Evolutionary conservation across 257 asterid genomes (phyloP), one percentile per base, ranked within the genome.

Genomic region (Osmanthus fragrans): DNA sequence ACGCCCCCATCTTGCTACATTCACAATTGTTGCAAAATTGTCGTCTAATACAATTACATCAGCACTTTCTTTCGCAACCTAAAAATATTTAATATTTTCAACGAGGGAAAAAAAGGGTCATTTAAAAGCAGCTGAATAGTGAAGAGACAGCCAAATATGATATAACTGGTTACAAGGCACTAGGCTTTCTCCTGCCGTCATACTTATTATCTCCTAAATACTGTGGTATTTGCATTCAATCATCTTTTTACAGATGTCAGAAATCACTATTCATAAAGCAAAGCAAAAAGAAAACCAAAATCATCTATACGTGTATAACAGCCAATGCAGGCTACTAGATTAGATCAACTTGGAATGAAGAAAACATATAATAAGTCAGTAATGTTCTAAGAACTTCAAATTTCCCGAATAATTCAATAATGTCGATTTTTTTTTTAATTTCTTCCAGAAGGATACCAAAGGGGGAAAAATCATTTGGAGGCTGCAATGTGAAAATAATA

Each of bases 31-130:
- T 66, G 97, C 74, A 81, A 95, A 95, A 83, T 93, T 95, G 90
- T 95, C 98, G 37, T 96, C 99, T 84, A 96, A 76, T 80, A 96
- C 97, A 63, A 96, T 90, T 79, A 96, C 96, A 81, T 93, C 98
- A 4, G 98, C 98, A 70, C 97, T 93, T 92, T 90, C 99, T 84
- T 96, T 96, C 2, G 99, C 99, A 76, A 95, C 99, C 99, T 95
- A 91, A 73, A 49, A 39, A 49, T 34, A 70, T 76, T 40, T 6
- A 25, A 40, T 5, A 7, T 58, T 6, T 54, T 34, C 23, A n/a
- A 60, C 13, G 15, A 39, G 47, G 25, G 37, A 74, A 7, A 39
- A 12, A 37, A 74, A 7, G 19, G 16, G 56, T 25, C 64, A 18
- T 51, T 45, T n/a, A 67, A 32, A 39, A 56, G 58, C 27, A 54